Evolutionary conservation across 805 yeast species (phyloP).

Genomic region (Candida verbasci): DNA sequence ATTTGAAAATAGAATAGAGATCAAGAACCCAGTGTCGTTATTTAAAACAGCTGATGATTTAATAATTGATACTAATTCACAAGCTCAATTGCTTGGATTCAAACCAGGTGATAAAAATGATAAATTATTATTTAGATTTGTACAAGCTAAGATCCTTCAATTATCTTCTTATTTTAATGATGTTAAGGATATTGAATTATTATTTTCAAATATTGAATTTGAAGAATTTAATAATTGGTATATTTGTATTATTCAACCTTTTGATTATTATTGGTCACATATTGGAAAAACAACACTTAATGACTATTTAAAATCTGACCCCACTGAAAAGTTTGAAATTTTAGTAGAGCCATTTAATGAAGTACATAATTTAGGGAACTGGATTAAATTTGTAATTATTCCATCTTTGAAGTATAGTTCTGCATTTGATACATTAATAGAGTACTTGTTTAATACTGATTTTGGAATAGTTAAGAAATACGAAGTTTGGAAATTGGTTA

Average conservation of each 20-base stretch:
- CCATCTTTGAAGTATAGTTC: slow-evolving; percentile 20
- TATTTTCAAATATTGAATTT: slow-evolving; percentile 8
- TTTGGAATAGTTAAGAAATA: slow-evolving; percentile 12
- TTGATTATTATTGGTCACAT: slow-evolving; percentile 23
- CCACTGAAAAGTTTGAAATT: slow-evolving; percentile 15
- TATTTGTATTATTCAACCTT: slow-evolving; percentile 24
- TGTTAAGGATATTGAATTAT: slow-evolving; percentile 12
- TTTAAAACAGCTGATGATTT: slow-evolving; percentile 11
- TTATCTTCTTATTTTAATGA: slow-evolving; percentile 17
- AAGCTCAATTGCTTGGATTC: slow-evolving; percentile 1
- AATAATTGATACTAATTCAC: slow-evolving; percentile 4
- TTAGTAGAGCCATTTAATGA: slow-evolving; percentile 21
- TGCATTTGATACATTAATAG: slow-evolving; percentile 21
- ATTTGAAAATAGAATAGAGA: slow-evolving; percentile 1
- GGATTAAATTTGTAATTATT: slow-evolving; percentile 25
- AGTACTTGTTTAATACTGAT: slow-evolving; percentile 18
- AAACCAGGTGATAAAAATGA: background rate
- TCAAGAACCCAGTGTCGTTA: slow-evolving; percentile 1
- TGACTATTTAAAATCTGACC: slow-evolving; percentile 11
- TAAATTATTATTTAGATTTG: slow-evolving; percentile 14
- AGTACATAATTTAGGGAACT: slow-evolving; percentile 14
- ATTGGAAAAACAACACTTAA: slow-evolving; percentile 15
- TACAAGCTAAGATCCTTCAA: slow-evolving; percentile 15
- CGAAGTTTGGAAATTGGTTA: slow-evolving; percentile 16
- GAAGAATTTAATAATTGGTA: slow-evolving; percentile 22